A percentile compares a stretch with the other conserved stretches of the same genome.
Evolutionary conservation across 345 rosid species (phyloP).

Genomic region (Psidium guajava): DNA sequence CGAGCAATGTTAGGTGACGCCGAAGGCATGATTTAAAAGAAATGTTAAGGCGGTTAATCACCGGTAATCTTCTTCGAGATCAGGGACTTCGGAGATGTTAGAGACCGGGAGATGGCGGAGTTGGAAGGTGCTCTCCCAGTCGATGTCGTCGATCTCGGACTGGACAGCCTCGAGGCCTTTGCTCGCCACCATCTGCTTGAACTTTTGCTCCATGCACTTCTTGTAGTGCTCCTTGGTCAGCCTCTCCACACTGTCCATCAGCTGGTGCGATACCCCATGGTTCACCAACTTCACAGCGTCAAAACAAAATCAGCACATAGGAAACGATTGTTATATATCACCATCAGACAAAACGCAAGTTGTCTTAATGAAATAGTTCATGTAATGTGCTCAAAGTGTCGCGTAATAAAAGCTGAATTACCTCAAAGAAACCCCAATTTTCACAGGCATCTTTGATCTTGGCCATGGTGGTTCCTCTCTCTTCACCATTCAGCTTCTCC

Average conservation of each 20-base stretch:
- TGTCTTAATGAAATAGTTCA: not conserved
- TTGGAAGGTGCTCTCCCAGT: slow-evolving; percentile 83
- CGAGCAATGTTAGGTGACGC: not conserved
- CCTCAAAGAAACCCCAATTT: slow-evolving; percentile 91
- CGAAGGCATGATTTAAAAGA: not conserved
- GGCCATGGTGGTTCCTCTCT: slow-evolving; percentile 45
- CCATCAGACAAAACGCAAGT: not conserved
- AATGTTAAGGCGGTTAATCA: not conserved
- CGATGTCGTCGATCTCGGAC: slow-evolving; percentile 43
- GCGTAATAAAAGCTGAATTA: not conserved
- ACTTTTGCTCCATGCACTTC: slow-evolving; percentile 51
- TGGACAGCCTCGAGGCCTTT: slow-evolving; percentile 46
- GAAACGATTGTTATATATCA: not conserved
- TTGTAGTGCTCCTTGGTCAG: slow-evolving; percentile 58
- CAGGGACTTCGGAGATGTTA: slow-evolving; percentile 45
- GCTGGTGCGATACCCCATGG: slow-evolving; percentile 57
- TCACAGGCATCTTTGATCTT: slow-evolving; percentile 63
- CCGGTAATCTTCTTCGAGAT: slow-evolving; percentile 48
- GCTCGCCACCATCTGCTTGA: slow-evolving; percentile 51
- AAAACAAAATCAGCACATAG: not conserved
- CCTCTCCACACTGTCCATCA: slow-evolving; percentile 65
- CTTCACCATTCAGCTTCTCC: slow-evolving; percentile 49
- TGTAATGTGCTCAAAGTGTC: not conserved
- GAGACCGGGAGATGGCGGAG: slow-evolving; percentile 55
- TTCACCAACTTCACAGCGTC: slow-evolving; percentile 34